Evolutionary conservation across 2,329 filamentous ascomycete genomes (phyloP).

Genomic region (Scedosporium apiospermum): DNA sequence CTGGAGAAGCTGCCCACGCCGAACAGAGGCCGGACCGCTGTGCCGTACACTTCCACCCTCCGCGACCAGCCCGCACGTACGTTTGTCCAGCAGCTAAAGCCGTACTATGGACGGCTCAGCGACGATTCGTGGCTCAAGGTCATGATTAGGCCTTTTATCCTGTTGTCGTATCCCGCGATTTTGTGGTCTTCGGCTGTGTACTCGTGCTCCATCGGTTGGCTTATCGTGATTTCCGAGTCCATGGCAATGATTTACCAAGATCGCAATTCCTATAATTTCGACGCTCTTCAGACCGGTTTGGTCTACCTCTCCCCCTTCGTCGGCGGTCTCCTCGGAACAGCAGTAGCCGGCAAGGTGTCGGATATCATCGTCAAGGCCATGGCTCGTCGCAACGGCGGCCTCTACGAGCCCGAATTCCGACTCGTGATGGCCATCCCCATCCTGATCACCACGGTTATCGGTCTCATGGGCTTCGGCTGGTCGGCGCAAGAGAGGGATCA

Average conservation of each 20-base stretch:
- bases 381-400: constrained; percentile 76
- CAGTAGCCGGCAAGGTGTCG: constrained; percentile 78
- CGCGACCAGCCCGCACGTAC: constrained; percentile 58
- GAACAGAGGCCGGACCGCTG: constrained; percentile 10
- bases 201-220: constrained; percentile 81
- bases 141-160: constrained; percentile 69
- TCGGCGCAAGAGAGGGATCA: constrained; percentile 62
- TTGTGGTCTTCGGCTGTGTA: constrained; percentile 85
- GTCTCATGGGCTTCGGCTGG: constrained; percentile 97
- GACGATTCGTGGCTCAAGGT: constrained; percentile 73
- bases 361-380: constrained; percentile 78
- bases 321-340: constrained; percentile 82
- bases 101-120: constrained; percentile 70
- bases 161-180: constrained; percentile 80
- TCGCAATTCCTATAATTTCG: constrained; percentile 66
- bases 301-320: constrained; percentile 87
- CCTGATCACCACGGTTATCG: constrained; percentile 66
- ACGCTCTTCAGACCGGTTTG: constrained; percentile 68
- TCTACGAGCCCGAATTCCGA: constrained; percentile 92
- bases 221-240: constrained; percentile 88
- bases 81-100: constrained; percentile 63
- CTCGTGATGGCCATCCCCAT: constrained; percentile 82
- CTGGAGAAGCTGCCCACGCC: neutral
- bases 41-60: constrained; percentile 61
- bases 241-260: constrained; percentile 72